Conservation (phyloP, 257 asterid species). For the Parsonsia alboflavescens region DNA sequence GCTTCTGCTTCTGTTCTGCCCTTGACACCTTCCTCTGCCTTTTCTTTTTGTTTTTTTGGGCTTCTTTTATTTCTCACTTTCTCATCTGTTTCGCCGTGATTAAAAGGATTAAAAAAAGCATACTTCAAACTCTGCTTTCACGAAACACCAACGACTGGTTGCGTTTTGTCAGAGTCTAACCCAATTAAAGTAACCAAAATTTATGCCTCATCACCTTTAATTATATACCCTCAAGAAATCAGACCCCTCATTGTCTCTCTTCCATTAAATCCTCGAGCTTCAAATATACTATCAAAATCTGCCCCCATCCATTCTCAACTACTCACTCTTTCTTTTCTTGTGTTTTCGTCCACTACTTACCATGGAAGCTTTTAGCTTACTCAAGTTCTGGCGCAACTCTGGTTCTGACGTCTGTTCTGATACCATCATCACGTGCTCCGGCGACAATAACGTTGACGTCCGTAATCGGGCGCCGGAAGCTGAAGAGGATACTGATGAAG, state of each 20-base stretch:
- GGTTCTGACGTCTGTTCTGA: slow-evolving; percentile 31
- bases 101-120: not conserved
- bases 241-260: not conserved
- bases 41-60: no score
- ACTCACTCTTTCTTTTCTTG: not conserved
- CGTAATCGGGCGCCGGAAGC: slow-evolving; percentile 25
- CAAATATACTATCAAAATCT: slow-evolving; percentile 1
- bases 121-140: slow-evolving; percentile 17
- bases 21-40: not conserved
- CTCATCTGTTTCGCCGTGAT: not conserved
- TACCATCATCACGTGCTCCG: slow-evolving; percentile 22
- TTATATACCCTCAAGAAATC: slow-evolving; percentile 5
- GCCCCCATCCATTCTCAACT: not conserved
- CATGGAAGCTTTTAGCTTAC: slow-evolving; percentile 48
- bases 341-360: not conserved
- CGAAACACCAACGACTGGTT: slow-evolving; percentile 17
- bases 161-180: slow-evolving; percentile 4
- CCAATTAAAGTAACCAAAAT: slow-evolving; percentile 17
- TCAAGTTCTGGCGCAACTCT: slow-evolving; percentile 55
- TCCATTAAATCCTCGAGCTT: not conserved
- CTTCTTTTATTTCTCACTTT: not conserved
- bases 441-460: slow-evolving; percentile 14
- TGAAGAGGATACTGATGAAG: slow-evolving; percentile 38
- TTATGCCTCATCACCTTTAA: not conserved
- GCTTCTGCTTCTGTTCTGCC: not conserved